These are phyloP conservation scores for Cairneyella variabilis DNA, from an alignment of 495 filamentous ascomycete genomes.

Conservation along the genomic window DNA sequence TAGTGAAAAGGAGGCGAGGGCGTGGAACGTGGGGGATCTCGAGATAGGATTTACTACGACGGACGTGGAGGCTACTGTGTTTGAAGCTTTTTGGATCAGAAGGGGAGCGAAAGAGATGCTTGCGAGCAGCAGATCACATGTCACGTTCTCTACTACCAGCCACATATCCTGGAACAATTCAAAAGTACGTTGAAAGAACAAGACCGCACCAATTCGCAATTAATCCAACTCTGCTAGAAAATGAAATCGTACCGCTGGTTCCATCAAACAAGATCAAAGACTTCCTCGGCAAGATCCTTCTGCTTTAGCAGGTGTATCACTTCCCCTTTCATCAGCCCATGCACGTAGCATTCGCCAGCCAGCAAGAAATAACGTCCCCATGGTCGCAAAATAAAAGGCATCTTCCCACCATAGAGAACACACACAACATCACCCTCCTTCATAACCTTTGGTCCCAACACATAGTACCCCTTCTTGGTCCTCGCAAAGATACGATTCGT, in stretches of 20 bases:
- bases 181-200: conserved; percentile 13
- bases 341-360: no score
- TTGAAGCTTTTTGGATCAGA: conserved; percentile 18
- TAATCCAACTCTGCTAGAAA: conserved; percentile 6
- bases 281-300: conserved; percentile 4
- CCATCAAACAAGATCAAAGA: conserved; percentile 13
- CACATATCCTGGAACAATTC: conserved; percentile 12
- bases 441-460: conserved; percentile 22
- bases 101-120: conserved; percentile 9
- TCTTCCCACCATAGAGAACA: conserved; percentile 29
- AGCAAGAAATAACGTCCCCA: conserved; percentile 14
- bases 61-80: conserved; percentile 34
- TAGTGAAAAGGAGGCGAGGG: conserved; percentile 29
- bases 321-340: conserved; percentile 27
- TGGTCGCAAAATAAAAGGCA: conserved; percentile 25
- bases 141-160: conserved; percentile 9
- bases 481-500: conserved; percentile 20
- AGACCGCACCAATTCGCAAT: conserved; percentile 10
- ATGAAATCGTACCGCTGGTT: conserved; percentile 9
- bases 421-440: conserved; percentile 27
- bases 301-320: conserved; percentile 8
- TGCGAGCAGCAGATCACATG: conserved; percentile 7
- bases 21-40: conserved; percentile 37
- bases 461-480: conserved; percentile 21
- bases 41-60: conserved; percentile 39